Evolutionary conservation across 805 yeast species (phyloP), one percentile per base, ranked within the genome.

Genomic region (Zygoascus tannicola): DNA sequence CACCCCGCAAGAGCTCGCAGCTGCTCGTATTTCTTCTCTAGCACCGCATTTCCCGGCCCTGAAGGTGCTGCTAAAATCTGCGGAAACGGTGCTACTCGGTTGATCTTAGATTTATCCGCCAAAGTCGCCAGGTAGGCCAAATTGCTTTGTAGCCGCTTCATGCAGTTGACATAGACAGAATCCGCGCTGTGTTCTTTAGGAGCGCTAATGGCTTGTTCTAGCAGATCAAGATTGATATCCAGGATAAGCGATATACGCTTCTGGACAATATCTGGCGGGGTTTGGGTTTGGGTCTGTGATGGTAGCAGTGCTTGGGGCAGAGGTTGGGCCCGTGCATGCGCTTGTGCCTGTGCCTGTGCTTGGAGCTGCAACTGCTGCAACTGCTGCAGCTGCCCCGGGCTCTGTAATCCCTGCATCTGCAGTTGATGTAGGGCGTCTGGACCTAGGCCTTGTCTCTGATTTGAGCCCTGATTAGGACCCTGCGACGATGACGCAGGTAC

Each of bases 61-160:
- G 53, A 51, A 2, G 65, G 59, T 1, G 65, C 50, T 1, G 55
- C 44, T 19, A 65, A 41, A 2, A 60, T 46, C 30, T 59, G 63
- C 4, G 67, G 66, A 42, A 51, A 54, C 37, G 43, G 38, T 2
- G 55, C 33, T 26, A 46, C 48, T 10, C 47, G 46, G 4, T 46
- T 50, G 28, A 44, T 32, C 41, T 54, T 54, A 14, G 52, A 45
- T 22, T 50, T 46, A 39, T 61, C 65, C 5, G 54, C 57, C 23
- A 56, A 41, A 16, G 61, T 48, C 7, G 62, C 61, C 45, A 65
- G 55, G 43, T 61, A 64, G 16, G 59, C 52, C 33, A 65, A 46
- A 43, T 65, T 65, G 36, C 58, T 47, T 37, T 65, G 66, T 8
- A 65, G 40, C 3, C 69, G 54, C 32, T 50, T 53, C 58, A 66